phyloP scores from a whole-genome alignment of 2,329 filamentous ascomycete species.

The Bimuria novae-zelandiae region DNA sequence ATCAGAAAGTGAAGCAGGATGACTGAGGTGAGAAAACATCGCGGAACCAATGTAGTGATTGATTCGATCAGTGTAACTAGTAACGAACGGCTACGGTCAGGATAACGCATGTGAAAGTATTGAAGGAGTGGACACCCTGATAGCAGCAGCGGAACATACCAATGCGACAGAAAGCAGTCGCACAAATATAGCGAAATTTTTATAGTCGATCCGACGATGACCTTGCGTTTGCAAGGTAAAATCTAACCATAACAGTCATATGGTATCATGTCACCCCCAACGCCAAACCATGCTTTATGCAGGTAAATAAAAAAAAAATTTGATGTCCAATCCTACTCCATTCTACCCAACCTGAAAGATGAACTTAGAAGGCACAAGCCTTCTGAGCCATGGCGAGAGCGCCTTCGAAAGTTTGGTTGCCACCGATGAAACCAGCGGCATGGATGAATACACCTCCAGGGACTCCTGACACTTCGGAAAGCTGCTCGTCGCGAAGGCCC shows the following conservation, averaged over 20 bases:
- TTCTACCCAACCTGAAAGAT: neutral
- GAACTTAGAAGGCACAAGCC: constrained; percentile 59
- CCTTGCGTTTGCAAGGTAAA: constrained; percentile 1
- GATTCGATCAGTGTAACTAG: too few relatives aligned
- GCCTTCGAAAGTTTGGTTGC: constrained; percentile 89
- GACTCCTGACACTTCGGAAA: constrained; percentile 73
- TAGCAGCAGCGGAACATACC: neutral
- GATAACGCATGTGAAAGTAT: too few relatives aligned
- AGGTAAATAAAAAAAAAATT: constrained; percentile 23
- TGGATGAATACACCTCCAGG: constrained; percentile 88
- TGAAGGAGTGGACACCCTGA: too few relatives aligned
- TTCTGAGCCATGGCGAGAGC: constrained; percentile 83
- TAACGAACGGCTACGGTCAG: too few relatives aligned
- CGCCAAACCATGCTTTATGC: constrained; percentile 35
- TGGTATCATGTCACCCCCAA: constrained; percentile 17
- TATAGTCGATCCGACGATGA: constrained; percentile 2
- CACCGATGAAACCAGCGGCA: constrained; percentile 93
- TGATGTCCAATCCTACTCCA: constrained; percentile 6
- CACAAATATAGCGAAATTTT: neutral
- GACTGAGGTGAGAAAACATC: too few relatives aligned
- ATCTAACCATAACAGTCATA: constrained; percentile 8
- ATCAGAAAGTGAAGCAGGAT: too few relatives aligned
- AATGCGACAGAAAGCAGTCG: neutral
- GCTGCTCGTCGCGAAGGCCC: constrained; percentile 82
- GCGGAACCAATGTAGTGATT: too few relatives aligned